Evolutionary conservation across 2,329 filamentous ascomycete species (phyloP).

Genomic region (Fusarium fracticaudum): DNA sequence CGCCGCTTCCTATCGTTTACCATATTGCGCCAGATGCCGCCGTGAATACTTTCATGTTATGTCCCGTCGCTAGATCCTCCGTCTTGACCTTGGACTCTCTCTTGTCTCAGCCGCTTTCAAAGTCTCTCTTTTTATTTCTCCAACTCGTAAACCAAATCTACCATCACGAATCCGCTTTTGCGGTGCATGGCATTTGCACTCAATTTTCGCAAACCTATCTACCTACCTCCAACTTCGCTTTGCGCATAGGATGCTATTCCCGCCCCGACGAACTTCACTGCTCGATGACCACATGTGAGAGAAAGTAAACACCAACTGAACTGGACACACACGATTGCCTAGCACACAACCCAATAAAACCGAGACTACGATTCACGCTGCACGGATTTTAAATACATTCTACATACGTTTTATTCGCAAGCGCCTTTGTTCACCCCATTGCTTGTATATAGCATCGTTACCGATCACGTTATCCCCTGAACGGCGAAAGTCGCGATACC

Average conservation of each 20-base stretch:
- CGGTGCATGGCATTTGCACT: constrained; percentile 26
- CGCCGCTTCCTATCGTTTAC: constrained; percentile 8
- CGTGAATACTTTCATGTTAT: constrained; percentile 39
- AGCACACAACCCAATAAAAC: constrained; percentile 18
- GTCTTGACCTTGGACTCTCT: constrained; percentile 9
- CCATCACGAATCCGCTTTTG: constrained; percentile 18
- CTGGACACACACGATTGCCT: constrained; percentile 22
- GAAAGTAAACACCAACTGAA: constrained; percentile 42
- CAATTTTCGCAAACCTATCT: constrained; percentile 8
- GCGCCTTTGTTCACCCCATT: constrained; percentile 1
- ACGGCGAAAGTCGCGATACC: constrained; percentile 6
- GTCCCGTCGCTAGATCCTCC: constrained; percentile 10
- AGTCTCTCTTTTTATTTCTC: constrained; percentile 28
- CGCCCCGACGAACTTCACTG: constrained; percentile 36
- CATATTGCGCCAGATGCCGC: constrained; percentile 4
- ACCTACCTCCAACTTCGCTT: constrained; percentile 16
- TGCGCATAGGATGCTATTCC: constrained; percentile 41
- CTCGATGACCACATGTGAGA: constrained; percentile 43
- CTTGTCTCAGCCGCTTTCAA: constrained; percentile 38
- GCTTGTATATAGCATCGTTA: constrained; percentile 25
- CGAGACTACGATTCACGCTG: constrained; percentile 30
- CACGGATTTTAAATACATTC: not conserved
- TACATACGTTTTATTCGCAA: constrained; percentile 15
- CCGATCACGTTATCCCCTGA: constrained; percentile 24
- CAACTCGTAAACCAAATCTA: constrained; percentile 10